Base-by-base conservation (phyloP, 2,329 filamentous ascomycete species). In the Curvularia eragrostidis region DNA sequence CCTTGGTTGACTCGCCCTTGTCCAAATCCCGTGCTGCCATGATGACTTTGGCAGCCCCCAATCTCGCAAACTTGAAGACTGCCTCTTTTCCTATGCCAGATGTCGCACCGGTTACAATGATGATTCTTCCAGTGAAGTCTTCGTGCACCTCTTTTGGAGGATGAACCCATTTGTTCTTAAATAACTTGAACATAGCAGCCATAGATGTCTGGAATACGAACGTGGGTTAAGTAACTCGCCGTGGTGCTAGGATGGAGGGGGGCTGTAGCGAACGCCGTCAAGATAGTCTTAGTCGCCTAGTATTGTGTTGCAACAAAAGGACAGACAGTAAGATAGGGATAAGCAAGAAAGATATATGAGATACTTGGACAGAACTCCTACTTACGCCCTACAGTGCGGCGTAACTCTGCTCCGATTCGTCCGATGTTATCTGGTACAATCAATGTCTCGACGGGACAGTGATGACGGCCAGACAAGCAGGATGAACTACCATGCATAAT, bases 71-170 rank as follows among this genome's bases (percentile, higher is more conserved):
- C 48, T 78, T 76, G 52, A 69, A 62, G 1, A 62, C 75, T 5
- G 77, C 75, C 60, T 76, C 75, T 50, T 74, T 67, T 4, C 78
- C 78, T 15, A 79, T 62, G n/a, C 78, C 78, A 2, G 68, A 70
- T 41, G 75, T 79, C 8, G 72, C 68, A 12, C 78, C 78, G 13
- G 77, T 84, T 5, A 84, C 77, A 28, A 84, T 78, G 53, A 82
- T 69, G 5, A 71, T 79, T 41, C 78, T 72, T 18, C 76, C 79
- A 8, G 61, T 61, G 26, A 74, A 77, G 13, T 75, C 71, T 28
- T 71, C 69, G 26, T 63, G 59, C 36, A 78, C 67, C 6, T 71
- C 54, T 54, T 72, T 56, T 5, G 78, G 79, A 5, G 72, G 70
- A 15, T 57, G 64, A 18, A 75, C 63, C 73, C 74, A 75, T 55